These are phyloP conservation scores for Aureobasidium lini DNA, from an alignment of 2,329 filamentous ascomycete species.

Conservation along the genomic window DNA sequence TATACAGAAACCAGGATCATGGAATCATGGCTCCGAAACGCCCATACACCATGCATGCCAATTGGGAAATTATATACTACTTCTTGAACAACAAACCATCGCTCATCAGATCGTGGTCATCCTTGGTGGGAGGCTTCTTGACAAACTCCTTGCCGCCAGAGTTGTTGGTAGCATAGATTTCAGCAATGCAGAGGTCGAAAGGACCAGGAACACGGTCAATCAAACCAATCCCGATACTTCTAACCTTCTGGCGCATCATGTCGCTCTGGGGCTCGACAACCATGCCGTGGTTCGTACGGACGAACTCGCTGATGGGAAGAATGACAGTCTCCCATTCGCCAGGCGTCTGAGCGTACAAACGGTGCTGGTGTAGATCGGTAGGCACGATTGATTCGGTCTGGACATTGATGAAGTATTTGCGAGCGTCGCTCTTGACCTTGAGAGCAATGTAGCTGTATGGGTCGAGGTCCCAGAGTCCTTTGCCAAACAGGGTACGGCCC, in stretches of 20 bases:
- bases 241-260: conserved; percentile 77
- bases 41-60: background rate
- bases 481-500: conserved; percentile 73
- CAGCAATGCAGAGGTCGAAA: conserved; percentile 78
- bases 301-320: conserved; percentile 86
- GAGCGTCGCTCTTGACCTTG: conserved; percentile 80
- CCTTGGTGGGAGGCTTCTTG: conserved; percentile 15
- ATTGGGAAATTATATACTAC: background rate
- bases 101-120: conserved; percentile 4
- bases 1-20: background rate
- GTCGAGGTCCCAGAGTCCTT: conserved; percentile 80
- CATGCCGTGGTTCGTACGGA: conserved; percentile 85
- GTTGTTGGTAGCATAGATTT: conserved; percentile 84
- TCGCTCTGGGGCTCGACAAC: conserved; percentile 90
- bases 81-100: conserved; percentile 4
- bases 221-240: conserved; percentile 76
- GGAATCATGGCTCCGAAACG: background rate
- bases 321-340: conserved; percentile 95
- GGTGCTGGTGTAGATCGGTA: conserved; percentile 93
- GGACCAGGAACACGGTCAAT: conserved; percentile 84
- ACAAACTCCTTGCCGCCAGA: conserved; percentile 28
- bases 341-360: conserved; percentile 68
- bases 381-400: conserved; percentile 91
- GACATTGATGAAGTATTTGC: conserved; percentile 89
- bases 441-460: conserved; percentile 81